Conservation (phyloP, 129 eudicot genomes). For the Solidago caesia region DNA sequence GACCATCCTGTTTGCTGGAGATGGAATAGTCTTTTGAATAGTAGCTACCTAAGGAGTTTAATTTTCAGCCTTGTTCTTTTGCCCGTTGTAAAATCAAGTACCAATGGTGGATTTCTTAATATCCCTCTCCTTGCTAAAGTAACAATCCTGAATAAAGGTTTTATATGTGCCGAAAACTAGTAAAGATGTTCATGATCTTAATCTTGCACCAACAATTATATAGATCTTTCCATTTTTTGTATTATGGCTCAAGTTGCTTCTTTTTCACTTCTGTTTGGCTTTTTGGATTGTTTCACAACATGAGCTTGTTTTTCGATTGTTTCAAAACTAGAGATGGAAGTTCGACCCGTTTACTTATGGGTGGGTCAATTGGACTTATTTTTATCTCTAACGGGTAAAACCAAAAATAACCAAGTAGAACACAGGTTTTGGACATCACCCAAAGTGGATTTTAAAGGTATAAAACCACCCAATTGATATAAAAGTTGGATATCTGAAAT, state of each 20-base stretch:
- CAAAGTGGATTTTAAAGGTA: not conserved
- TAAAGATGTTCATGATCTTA: not conserved
- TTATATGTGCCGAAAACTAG: not conserved
- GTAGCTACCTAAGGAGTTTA: no score
- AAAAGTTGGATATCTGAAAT: not conserved
- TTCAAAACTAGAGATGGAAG: not conserved
- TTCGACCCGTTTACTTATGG: not conserved
- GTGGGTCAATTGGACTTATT: not conserved
- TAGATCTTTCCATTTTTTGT: not conserved
- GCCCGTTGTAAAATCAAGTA: no score
- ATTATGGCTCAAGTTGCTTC: not conserved
- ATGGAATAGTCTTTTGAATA: no score
- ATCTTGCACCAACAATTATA: not conserved
- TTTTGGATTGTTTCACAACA: not conserved
- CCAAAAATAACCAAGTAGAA: not conserved
- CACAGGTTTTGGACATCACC: not conserved
- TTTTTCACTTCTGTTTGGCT: not conserved
- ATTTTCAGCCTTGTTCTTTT: no score
- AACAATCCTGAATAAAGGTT: not conserved
- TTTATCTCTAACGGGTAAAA: not conserved
- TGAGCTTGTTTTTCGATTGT: not conserved
- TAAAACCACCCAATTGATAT: not conserved
- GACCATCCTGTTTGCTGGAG: no score
- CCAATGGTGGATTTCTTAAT: not conserved
- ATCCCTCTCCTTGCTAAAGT: not conserved